Conservation (phyloP, 2,329 filamentous ascomycete species). For the Fusarium sp. region DNA sequence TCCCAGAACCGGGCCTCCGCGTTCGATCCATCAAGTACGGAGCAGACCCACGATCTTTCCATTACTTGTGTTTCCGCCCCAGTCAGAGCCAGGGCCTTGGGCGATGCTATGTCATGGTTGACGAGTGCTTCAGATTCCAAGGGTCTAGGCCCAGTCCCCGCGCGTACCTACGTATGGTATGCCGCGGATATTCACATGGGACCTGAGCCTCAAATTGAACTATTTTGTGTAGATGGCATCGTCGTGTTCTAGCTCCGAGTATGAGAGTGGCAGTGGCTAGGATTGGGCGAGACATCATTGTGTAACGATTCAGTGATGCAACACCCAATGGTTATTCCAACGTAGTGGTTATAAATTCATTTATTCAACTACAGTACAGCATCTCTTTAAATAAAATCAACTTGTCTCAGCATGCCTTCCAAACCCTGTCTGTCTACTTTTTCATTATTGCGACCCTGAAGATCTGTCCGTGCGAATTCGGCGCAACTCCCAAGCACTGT, state of each 20-base stretch:
- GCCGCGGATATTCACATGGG: background rate
- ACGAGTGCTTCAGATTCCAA: slow-evolving; percentile 36
- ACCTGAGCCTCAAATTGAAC: background rate
- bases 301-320: background rate
- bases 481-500: slow-evolving; percentile 28
- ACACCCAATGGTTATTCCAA: background rate
- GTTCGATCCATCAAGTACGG: slow-evolving; percentile 3
- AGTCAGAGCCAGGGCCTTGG: slow-evolving; percentile 28
- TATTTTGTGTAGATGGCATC: slow-evolving; percentile 1
- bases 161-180: slow-evolving; percentile 14
- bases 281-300: background rate
- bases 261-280: background rate
- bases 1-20: slow-evolving; percentile 21
- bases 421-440: slow-evolving; percentile 17
- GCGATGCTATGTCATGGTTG: slow-evolving; percentile 1
- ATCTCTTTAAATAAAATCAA: background rate
- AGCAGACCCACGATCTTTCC: background rate
- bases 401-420: background rate
- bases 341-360: background rate
- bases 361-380: background rate
- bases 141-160: slow-evolving; percentile 32
- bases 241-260: background rate
- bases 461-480: slow-evolving; percentile 26
- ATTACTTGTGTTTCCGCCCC: slow-evolving; percentile 14
- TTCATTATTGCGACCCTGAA: slow-evolving; percentile 9